Conservation (phyloP, 495 filamentous ascomycete species). For the Aspergillus indologenus region DNA sequence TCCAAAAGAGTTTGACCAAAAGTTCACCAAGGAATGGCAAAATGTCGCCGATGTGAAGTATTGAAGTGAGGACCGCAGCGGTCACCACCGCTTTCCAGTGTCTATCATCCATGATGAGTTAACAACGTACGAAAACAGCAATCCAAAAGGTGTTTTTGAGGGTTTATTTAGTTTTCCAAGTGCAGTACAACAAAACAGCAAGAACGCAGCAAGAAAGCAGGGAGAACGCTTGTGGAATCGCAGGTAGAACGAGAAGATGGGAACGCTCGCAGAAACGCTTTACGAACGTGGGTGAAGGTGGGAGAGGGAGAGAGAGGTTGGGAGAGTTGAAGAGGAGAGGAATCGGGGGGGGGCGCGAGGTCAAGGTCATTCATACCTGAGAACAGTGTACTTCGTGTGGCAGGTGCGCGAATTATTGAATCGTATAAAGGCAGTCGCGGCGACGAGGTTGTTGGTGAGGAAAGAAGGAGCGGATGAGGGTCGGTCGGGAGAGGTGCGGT, state of each 20-base stretch:
- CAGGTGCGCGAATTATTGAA: constrained; percentile 8
- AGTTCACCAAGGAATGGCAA: not conserved
- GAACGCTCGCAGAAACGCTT: too few species aligned
- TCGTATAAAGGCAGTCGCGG: constrained; percentile 1
- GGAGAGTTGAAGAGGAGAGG: constrained; percentile 2
- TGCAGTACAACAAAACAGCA: not conserved
- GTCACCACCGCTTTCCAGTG: not conserved
- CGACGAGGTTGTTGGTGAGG: constrained; percentile 1
- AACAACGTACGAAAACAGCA: not conserved
- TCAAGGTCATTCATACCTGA: constrained; percentile 14
- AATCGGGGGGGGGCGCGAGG: not conserved
- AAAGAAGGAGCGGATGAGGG: not conserved
- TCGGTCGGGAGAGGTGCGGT: not conserved
- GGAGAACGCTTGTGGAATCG: too few species aligned
- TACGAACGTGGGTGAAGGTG: too few species aligned
- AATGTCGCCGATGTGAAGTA: too few species aligned
- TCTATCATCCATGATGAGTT: not conserved
- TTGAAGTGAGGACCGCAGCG: not conserved
- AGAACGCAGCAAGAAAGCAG: not conserved
- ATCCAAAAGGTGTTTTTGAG: not conserved
- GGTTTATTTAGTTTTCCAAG: not conserved
- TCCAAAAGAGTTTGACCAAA: not conserved
- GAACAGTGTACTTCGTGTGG: not conserved
- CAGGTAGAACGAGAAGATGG: too few species aligned
- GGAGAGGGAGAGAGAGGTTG: not conserved